Base-by-base conservation (phyloP, 2,329 filamentous ascomycete species). In the Sphaerulina vaccinii region DNA sequence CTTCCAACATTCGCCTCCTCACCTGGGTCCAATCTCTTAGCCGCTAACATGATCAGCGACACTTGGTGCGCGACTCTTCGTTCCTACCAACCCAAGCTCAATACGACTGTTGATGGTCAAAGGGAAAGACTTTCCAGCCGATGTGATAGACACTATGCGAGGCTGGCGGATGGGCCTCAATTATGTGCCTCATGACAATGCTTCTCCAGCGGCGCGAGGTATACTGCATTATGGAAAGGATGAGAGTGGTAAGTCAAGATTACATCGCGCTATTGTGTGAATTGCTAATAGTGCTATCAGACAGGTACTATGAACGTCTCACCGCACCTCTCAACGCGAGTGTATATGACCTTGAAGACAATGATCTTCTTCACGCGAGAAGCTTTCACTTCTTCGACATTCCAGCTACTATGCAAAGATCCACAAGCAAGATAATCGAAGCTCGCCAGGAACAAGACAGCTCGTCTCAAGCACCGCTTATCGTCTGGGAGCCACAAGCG, bases 401-500 rank as follows among this genome's bases (percentile, higher is more conserved):
- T 3, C 54, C 62, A 3, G 51, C 47, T 2, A 49, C 52, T 9
- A 42, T 64, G 9, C 21, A 35, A 9, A 27, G 37, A 21, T 58
- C 60, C 27, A 43, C 48, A 22, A 23, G 50, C 18, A 32, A 19
- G 13, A 46, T 58, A 3, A 15, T 44, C 9, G 19, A 40, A 13
- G 18, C 57, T 23, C 48, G 54, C 15, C 35, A 10, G 29, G 16
- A 39, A 13, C 5, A 29, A 23, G 13, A 22, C 37, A 5, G 21
- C 5, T 11, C 18, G 3, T 7, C 21, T 13, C 15, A 50, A 3
- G 44, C 40, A 5, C 60, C 61, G 1, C 33, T 63, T 16, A 35
- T 61, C 2, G 54, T 65, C 18, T 66, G 64, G 64, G 64, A 66
- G 36, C 64, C 64, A 5, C 62, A 64, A 23, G 54, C 63, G 9